Base-by-base conservation (phyloP, 306 rosid genomes). In the Ormosia emarginata region DNA sequence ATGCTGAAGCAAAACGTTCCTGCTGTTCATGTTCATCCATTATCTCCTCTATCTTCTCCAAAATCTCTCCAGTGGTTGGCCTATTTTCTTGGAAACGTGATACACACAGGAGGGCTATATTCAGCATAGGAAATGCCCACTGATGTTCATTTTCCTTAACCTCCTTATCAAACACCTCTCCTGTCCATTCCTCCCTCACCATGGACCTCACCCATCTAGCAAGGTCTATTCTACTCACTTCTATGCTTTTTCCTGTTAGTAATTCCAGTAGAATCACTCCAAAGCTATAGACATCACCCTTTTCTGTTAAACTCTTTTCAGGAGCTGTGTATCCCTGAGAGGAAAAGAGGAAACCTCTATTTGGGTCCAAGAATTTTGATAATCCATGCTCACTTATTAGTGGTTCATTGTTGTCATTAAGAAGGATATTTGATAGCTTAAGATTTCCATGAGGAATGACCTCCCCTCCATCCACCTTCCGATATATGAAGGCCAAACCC, bases 121-220 rank as follows among this genome's bases (percentile, higher is more conserved):
- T 83, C 3, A 86, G 14, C 40, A 83, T 33, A 14, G 83, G 86
- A 71, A 86, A 80, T 14, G 81, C 86, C 83, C 91, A 93, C 41
- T 85, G 88, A 29, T 84, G 77, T 34, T 67, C 77, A 72, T 66
- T 71, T 64, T 81, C 82, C 14, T 65, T 85, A 6, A 91, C 88
- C 68, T 90, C 90, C 10, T 82, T 90, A 70, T 92, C 97, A 63
- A 94, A 92, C 1, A 92, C 97, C 49, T 94, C 97, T 0, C 93
- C 97, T 2, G 97, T 92, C 97, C 98, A 91, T 79, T 94, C 96
- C 68, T 92, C 97, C 17, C 85, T 88, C 34, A 94, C 90, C 83
- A 90, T 92, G 64, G 96, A 89, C 65, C 82, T 86, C 1, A 92
- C 96, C 97, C 96, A 94, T 79, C 87, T 92, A 1, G 94, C 90